Evolutionary conservation across 2,329 filamentous ascomycete species (phyloP).

Genomic region (Aspergillus thermomutatus): DNA sequence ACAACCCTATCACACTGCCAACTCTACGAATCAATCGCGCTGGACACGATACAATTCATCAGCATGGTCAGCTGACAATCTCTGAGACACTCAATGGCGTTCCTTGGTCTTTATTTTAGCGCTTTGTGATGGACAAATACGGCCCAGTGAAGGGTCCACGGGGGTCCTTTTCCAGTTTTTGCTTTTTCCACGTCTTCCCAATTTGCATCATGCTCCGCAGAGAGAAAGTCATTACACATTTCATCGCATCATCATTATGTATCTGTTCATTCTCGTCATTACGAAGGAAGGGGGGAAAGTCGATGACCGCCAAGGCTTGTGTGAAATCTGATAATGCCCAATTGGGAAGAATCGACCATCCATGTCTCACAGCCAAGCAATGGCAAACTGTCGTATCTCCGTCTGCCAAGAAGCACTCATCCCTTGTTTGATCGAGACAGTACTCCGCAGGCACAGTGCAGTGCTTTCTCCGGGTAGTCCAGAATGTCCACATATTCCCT

Average conservation of each 20-base stretch:
- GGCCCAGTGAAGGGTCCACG: background rate
- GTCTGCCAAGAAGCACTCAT: background rate
- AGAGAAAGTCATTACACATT: background rate
- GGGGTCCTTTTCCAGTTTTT: background rate
- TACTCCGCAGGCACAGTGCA: background rate
- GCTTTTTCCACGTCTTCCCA: background rate
- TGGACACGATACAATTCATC: constrained; percentile 15
- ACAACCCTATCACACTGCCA: background rate
- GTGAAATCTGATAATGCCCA: constrained; percentile 16
- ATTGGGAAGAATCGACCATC: background rate
- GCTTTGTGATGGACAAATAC: background rate
- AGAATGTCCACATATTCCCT: background rate
- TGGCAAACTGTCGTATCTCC: constrained; percentile 3
- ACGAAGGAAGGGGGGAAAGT: constrained; percentile 2
- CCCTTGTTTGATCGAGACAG: background rate
- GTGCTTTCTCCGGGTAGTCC: background rate
- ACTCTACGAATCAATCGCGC: constrained; percentile 12
- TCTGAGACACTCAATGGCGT: constrained; percentile 2
- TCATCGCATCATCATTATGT: background rate
- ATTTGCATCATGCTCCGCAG: background rate
- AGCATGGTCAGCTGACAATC: background rate
- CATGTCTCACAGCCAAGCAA: constrained; percentile 19
- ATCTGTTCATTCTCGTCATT: background rate
- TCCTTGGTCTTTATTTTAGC: constrained; percentile 1
- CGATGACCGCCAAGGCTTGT: constrained; percentile 17